Evolutionary conservation across 495 filamentous ascomycete genomes (phyloP).

Genomic region (Chaetomidium leptoderma): DNA sequence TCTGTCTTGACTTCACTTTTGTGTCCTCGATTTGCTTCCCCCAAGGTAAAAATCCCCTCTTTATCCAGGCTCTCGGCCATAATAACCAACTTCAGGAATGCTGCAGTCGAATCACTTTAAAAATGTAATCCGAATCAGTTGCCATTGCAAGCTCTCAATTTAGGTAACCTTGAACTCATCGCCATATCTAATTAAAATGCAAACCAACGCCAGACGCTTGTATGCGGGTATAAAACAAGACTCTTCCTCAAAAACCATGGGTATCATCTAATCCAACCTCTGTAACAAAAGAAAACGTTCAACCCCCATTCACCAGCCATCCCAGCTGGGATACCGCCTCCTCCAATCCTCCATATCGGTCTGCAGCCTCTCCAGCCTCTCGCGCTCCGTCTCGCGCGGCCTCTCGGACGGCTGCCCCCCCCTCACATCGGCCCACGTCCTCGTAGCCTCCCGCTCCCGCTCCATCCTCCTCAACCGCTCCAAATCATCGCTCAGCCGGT

Average conservation of each 20-base stretch:
- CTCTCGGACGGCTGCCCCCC: no score
- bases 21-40: no score
- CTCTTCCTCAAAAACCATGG: neutral
- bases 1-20: no score
- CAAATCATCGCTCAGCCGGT: slow-evolving; percentile 16
- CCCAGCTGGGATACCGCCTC: neutral
- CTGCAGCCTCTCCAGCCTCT: slow-evolving; percentile 9
- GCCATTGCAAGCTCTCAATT: neutral
- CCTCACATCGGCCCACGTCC: neutral
- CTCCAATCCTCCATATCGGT: slow-evolving; percentile 6
- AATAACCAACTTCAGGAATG: no score
- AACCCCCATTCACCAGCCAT: neutral
- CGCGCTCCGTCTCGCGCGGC: slow-evolving; percentile 4
- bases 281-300: neutral
- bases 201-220: neutral
- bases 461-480: slow-evolving; percentile 13
- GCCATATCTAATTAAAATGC: neutral
- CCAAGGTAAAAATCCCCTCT: no score
- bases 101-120: no score
- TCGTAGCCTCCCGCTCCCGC: slow-evolving; percentile 4
- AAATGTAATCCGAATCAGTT: no score
- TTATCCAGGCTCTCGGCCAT: no score
- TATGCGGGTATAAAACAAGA: neutral
- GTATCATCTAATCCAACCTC: slow-evolving; percentile 5
- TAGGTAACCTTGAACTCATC: neutral